A percentile compares a stretch with the other conserved stretches of the same genome.
phyloP scores from a whole-genome alignment of 352 stramenopile species.

The Pythium dissotocum region DNA sequence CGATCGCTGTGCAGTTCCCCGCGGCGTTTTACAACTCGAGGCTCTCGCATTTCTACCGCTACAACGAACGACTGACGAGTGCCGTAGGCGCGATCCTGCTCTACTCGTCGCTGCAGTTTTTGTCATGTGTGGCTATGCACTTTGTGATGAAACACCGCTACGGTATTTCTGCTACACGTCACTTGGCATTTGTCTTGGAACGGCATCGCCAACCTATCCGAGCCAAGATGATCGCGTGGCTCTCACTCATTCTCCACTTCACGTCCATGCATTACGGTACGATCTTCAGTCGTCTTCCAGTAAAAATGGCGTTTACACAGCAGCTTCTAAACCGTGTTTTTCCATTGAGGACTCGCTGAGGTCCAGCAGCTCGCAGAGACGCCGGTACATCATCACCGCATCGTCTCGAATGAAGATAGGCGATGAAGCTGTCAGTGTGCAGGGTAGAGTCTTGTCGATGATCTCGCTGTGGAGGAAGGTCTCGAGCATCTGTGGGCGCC shows the following conservation, averaged over 20 bases:
- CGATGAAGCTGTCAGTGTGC: too few species aligned
- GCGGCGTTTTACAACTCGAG: constrained; percentile 11
- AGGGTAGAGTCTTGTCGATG: too few species aligned
- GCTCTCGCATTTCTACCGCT: constrained; percentile 7
- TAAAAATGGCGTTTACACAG: too few species aligned
- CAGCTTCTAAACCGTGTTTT: too few species aligned
- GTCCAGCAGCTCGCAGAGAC: too few species aligned
- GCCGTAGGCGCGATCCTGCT: constrained; percentile 5
- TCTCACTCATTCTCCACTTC: constrained; percentile 17
- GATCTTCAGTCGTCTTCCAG: too few species aligned
- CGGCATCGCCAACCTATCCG: constrained; percentile 9
- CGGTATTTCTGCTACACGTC: constrained; percentile 13
- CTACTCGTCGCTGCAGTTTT: constrained; percentile 12
- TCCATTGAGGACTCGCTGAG: too few species aligned
- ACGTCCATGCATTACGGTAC: constrained; percentile 16
- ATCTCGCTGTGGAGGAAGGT: too few species aligned
- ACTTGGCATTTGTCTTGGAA: constrained; percentile 22
- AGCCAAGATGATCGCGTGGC: constrained; percentile 21
- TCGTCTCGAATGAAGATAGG: too few species aligned
- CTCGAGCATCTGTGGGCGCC: too few species aligned
- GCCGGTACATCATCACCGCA: too few species aligned
- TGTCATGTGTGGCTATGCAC: constrained; percentile 1
- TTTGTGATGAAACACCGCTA: constrained; percentile 25
- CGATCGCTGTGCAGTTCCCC: constrained; percentile 2
- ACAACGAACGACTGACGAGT: not conserved